A percentile compares a stretch with the other conserved stretches of the same genome.
Conservation (phyloP, 176 grass and related monocot species). For the Aegilops speltoides region DNA sequence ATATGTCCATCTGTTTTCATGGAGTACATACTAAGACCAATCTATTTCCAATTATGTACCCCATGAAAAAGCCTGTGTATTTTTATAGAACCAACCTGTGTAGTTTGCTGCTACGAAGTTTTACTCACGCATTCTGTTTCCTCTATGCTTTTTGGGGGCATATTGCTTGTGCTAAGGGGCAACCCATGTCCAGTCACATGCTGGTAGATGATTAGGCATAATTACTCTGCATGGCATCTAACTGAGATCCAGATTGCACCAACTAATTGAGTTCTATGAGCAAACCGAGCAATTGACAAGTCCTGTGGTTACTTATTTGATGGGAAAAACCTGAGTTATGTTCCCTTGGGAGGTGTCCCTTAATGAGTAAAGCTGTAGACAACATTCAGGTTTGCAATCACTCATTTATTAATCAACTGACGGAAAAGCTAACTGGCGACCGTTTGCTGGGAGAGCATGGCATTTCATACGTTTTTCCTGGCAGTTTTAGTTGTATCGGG, state of each 20-base stretch:
- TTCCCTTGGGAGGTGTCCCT: neutral
- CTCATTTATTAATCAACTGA: neutral
- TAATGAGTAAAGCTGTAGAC: neutral
- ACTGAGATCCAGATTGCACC: neutral
- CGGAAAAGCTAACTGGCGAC: too few species aligned
- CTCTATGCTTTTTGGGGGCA: neutral
- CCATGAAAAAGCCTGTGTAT: neutral
- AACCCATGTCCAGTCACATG: neutral
- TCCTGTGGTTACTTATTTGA: neutral
- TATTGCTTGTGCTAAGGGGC: neutral
- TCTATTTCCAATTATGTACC: neutral
- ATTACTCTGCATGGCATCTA: neutral
- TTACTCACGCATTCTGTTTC: neutral
- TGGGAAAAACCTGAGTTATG: neutral
- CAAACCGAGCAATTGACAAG: neutral
- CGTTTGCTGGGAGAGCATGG: too few species aligned
- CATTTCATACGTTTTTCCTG: too few species aligned
- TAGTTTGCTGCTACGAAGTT: neutral
- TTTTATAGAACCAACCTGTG: constrained; percentile 3
- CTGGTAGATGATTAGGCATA: neutral
- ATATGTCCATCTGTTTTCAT: too few species aligned
- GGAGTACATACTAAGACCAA: too few species aligned
- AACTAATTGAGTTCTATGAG: neutral
- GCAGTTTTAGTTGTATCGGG: too few species aligned
- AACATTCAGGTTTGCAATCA: neutral